Base-by-base conservation (phyloP, 768 basidiomycete species). In the Suillus americanus region DNA sequence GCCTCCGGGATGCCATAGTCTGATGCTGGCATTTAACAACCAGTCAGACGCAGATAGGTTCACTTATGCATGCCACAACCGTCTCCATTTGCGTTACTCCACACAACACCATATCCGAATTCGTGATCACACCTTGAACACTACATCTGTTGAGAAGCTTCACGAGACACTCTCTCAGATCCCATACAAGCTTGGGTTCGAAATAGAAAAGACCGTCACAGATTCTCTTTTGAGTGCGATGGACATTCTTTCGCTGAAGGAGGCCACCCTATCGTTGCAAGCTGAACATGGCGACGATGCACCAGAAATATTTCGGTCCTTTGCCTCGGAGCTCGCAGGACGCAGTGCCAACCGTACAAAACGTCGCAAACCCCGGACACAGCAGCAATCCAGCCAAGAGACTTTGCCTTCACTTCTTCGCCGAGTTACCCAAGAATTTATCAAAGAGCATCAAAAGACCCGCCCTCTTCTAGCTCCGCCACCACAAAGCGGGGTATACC, bases 161-260 rank as follows among this genome's bases (percentile, higher is more conserved):
- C 66, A 72, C 16, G 55, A 23, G 0, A 57, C 72, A 33, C 67
- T 77, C 57, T 23, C 51, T 2, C 61, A 64, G 2, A 53, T 81
- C 1, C 69, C 72, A 4, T 80, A 80, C 48, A 68, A 70, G 33
- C 70, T 81, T 6, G 79, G 79, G 16, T 80, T 80, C 57, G 78
- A 79, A 48, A 67, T 77, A 2, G 73, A 80, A 23, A 80, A 80
- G 61, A 75, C 78, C 0, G 43, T 76, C n/a, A 56, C 64, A 35
- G 72, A 69, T 55, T 72, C 71, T 56, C 61, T 74, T 8, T 66
- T 80, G 18, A 73, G 62, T 46, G 56, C 50, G 1, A 3, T 1
- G 0, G 72, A 76, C 14, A 72, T 69, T 20, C 28, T 62, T 14
- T 66, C 64, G 2, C 61, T 80, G 65, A 61, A 51, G 54, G 63